Evolutionary conservation across 2,329 filamentous ascomycete species (phyloP), one percentile per base, ranked within the genome.

Genomic region (Aspergillus brunneoviolaceus): DNA sequence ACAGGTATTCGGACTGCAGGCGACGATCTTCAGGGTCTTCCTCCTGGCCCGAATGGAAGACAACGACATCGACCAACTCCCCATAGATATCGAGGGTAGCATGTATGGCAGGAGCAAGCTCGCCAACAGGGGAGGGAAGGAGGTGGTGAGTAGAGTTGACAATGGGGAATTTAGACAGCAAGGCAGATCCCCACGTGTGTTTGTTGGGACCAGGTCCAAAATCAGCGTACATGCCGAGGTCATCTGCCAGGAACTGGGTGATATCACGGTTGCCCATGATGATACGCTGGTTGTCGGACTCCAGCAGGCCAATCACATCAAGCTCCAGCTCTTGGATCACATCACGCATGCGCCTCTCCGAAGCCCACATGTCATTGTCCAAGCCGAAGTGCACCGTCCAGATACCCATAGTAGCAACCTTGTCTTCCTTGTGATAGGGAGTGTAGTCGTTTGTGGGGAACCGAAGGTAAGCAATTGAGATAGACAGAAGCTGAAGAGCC

Each of bases 181-280:
- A 82, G 23, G 93, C 95, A 10, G 89, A 87, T 55, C 95, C 95
- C 95, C 95, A 99, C 0, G 95, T 99, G 80, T 99, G 95, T 80
- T 98, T 99, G 84, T 99, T 96, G 6, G 95, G 95, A 2, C 95
- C 95, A 31, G 95, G 95, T 58, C 95, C 95, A 71, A 92, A 97
- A 79, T 99, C 95, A 53, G 96, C 93, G 72, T 97, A 99, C 95
- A 99, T 99, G 68, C 95, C 95, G 11, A 99, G 84, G 67, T 99
- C 93, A 74, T 98, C 94, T 21, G 95, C 93, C 9, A 99, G 85
- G 77, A 91, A 96, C 74, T 98, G 95, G 1, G 95, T 97, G 9
- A 91, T 90, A 74, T 99, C 95, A 66, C 95, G 90, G 79, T 98
- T 99, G 71, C 95, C 95, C 95, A 98, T 99, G 81, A 99, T 99